Evolutionary conservation across 148 eudicot species (phyloP).

Genomic region (Heliosperma pusillum): DNA sequence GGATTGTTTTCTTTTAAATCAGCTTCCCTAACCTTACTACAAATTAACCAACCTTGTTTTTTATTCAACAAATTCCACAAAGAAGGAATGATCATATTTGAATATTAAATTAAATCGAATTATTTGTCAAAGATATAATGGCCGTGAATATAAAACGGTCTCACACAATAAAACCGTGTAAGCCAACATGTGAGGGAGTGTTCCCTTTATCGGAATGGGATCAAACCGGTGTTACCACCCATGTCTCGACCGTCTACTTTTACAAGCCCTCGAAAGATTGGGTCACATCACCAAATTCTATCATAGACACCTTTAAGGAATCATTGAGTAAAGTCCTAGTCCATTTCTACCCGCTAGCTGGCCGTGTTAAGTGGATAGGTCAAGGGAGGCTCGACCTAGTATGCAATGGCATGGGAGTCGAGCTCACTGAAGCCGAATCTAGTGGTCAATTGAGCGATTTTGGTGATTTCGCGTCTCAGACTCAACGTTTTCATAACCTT

Average conservation of each 20-base stretch:
- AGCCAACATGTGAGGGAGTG: constrained; percentile 40
- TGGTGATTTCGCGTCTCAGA: constrained; percentile 28
- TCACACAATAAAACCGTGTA: constrained; percentile 39
- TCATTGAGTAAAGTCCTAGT: constrained; percentile 45
- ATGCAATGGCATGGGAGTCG: constrained; percentile 32
- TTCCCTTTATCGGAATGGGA: constrained; percentile 53
- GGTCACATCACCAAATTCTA: constrained; percentile 20
- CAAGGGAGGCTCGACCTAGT: constrained; percentile 37
- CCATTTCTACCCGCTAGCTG: constrained; percentile 38
- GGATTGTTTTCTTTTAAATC: too few species aligned
- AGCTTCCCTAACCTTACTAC: background rate
- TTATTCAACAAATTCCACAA: background rate
- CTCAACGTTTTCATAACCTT: constrained; percentile 21
- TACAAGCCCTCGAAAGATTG: constrained; percentile 34
- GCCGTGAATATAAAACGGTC: constrained; percentile 25
- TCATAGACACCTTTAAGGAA: constrained; percentile 34
- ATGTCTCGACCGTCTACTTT: constrained; percentile 56
- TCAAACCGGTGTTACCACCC: constrained; percentile 46
- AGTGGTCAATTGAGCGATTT: constrained; percentile 19
- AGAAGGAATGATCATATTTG: background rate
- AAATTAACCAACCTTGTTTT: background rate
- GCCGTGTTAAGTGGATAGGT: constrained; percentile 26
- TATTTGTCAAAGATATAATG: constrained; percentile 6
- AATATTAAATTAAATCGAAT: background rate
- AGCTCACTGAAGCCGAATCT: constrained; percentile 38